Evolutionary conservation across 805 yeast genomes (phyloP).

Genomic region (Jamesozyma rosinii): DNA sequence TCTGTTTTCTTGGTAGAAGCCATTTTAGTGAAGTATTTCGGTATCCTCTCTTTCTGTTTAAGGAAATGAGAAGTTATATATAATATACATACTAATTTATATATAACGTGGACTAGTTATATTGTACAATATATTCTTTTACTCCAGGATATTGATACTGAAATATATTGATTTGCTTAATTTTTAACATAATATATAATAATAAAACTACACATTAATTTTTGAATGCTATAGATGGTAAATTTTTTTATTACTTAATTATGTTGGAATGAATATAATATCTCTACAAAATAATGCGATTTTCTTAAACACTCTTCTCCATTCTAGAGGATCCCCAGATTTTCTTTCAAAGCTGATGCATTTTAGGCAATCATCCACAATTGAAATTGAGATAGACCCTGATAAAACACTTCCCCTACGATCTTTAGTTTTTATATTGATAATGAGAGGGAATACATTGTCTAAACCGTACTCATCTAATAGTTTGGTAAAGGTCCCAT

Average conservation of each 20-base stretch:
- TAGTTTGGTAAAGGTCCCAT: constrained; percentile 13
- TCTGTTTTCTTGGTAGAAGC: no score
- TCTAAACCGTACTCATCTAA: constrained; percentile 8
- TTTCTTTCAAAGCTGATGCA: constrained; percentile 47
- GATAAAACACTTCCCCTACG: constrained; percentile 36
- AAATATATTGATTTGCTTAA: no score
- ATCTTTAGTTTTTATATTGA: constrained; percentile 36
- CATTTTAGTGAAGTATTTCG: no score
- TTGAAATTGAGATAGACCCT: constrained; percentile 40
- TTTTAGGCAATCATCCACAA: constrained; percentile 34
- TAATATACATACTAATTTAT: no score
- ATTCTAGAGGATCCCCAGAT: constrained; percentile 63
- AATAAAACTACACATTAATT: no score
- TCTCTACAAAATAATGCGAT: constrained; percentile 50
- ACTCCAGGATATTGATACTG: no score
- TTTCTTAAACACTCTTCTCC: constrained; percentile 58
- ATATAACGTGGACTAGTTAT: no score
- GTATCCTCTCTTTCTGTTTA: no score
- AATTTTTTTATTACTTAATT: constrained; percentile 1
- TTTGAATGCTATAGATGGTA: no score
- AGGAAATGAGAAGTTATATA: no score
- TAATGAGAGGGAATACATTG: constrained; percentile 32
- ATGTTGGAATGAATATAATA: constrained; percentile 38
- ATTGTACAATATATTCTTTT: no score
- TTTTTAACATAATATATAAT: no score